Percentiles rank a stretch among this genome's conserved stretches.
Conservation (phyloP, 768 basidiomycete species). For the Tubosaeta sp. region DNA sequence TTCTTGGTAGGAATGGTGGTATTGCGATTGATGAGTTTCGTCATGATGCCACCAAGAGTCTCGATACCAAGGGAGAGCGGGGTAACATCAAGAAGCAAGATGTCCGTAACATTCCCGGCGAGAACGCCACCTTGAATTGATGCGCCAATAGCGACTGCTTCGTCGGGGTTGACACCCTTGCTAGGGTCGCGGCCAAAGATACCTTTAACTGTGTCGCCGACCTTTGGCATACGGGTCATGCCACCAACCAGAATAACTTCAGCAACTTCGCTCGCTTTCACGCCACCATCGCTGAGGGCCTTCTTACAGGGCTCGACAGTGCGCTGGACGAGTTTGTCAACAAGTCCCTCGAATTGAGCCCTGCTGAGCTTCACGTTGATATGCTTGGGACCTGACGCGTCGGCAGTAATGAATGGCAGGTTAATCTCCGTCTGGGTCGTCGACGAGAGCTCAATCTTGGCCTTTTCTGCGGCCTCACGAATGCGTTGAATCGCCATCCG, state of each 20-base stretch:
- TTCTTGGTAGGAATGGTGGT: constrained; percentile 99
- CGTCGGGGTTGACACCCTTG: constrained; percentile 99
- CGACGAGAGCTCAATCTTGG: constrained; percentile 96
- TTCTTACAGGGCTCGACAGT: constrained; percentile 97
- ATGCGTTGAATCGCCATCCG: constrained; percentile 98
- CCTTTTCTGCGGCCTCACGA: constrained; percentile 98
- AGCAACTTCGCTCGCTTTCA: constrained; percentile 89
- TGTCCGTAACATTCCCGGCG: constrained; percentile 93
- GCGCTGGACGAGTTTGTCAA: constrained; percentile 75
- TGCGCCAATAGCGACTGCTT: constrained; percentile 98
- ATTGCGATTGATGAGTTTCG: constrained; percentile 96
- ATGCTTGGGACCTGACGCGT: constrained; percentile 92
- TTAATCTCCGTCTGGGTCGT: constrained; percentile 96
- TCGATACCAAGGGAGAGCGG: constrained; percentile 94
- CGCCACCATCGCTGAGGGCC: constrained; percentile 88
- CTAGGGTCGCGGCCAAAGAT: constrained; percentile 95
- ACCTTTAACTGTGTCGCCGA: constrained; percentile 79
- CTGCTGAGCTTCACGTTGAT: constrained; percentile 90
- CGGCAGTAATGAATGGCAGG: constrained; percentile 96
- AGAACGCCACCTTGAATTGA: constrained; percentile 98
- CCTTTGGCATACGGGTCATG: constrained; percentile 97
- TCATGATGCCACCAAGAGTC: constrained; percentile 99
- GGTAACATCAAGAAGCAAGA: constrained; percentile 92
- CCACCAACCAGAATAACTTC: constrained; percentile 99
- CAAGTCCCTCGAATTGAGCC: constrained; percentile 86